Percentiles rank a stretch among this genome's conserved stretches.
Evolutionary conservation across 2,329 filamentous ascomycete genomes (phyloP).

Genomic region (Cladorrhinum sp.): DNA sequence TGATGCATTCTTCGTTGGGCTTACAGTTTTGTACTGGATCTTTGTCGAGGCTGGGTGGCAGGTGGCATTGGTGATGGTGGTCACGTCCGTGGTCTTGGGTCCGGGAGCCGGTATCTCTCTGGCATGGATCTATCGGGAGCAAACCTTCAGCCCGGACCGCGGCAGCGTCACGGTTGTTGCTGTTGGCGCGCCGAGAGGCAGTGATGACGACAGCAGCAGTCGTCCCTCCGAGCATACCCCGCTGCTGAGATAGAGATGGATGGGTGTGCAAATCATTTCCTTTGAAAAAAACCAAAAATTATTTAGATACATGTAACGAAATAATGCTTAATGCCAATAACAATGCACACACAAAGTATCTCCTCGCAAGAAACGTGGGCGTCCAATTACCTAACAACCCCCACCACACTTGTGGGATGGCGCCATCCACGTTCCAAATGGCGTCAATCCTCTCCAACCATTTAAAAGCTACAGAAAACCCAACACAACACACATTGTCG

Average conservation of each 20-base stretch:
- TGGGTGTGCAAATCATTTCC: no score
- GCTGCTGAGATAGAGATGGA: slow-evolving; percentile 25
- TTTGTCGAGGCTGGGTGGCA: slow-evolving; percentile 49
- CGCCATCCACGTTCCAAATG: slow-evolving; percentile 21
- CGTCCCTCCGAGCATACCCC: slow-evolving; percentile 33
- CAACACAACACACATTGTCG: not conserved
- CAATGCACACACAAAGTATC: not conserved
- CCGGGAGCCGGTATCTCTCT: slow-evolving; percentile 38
- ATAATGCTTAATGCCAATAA: slow-evolving; percentile 4
- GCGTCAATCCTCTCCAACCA: slow-evolving; percentile 6
- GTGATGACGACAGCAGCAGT: slow-evolving; percentile 7
- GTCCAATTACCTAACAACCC: slow-evolving; percentile 14
- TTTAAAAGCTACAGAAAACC: slow-evolving; percentile 6
- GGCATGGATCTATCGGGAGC: slow-evolving; percentile 34
- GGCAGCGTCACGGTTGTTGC: slow-evolving; percentile 27
- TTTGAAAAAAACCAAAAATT: no score
- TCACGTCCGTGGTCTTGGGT: slow-evolving; percentile 31
- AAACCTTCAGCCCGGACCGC: slow-evolving; percentile 19
- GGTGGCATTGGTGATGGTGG: slow-evolving; percentile 29
- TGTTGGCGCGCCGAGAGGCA: slow-evolving; percentile 22
- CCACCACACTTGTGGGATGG: slow-evolving; percentile 23
- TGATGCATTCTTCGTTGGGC: slow-evolving; percentile 42
- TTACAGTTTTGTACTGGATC: slow-evolving; percentile 53
- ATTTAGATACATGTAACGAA: slow-evolving; percentile 4
- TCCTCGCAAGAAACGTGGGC: not conserved